Evolutionary conservation across 1,139 yeast species (phyloP).

Genomic region (Trichomonascaceae sp.): DNA sequence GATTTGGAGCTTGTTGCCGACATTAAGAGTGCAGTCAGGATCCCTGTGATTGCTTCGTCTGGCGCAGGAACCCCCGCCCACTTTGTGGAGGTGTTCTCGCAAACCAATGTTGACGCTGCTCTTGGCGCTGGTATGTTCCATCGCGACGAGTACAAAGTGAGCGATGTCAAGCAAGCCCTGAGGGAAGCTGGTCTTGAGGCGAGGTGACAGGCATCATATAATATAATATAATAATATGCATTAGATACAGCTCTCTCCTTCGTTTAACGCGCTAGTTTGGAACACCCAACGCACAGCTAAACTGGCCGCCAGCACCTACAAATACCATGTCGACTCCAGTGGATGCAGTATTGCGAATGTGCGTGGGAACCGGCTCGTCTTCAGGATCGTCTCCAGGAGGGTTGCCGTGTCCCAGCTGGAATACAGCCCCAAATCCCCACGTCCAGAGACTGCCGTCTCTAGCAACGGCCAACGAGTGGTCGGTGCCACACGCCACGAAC

Average conservation of each 20-base stretch:
- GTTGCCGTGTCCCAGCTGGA: slow-evolving; percentile 82
- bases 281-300: slow-evolving; percentile 73
- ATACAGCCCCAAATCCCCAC: slow-evolving; percentile 98
- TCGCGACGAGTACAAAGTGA: slow-evolving; percentile 80
- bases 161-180: slow-evolving; percentile 62
- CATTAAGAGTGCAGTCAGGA: slow-evolving; percentile 58
- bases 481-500: slow-evolving; percentile 72
- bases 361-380: slow-evolving; percentile 40
- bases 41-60: slow-evolving; percentile 93
- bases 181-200: slow-evolving; percentile 2
- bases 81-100: slow-evolving; percentile 70
- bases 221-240: too few species aligned
- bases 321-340: slow-evolving; percentile 53
- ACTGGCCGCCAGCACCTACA: slow-evolving; percentile 93
- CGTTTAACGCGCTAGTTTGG: too few species aligned
- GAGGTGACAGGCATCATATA: too few species aligned
- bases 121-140: slow-evolving; percentile 98
- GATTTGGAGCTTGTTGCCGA: slow-evolving; percentile 74
- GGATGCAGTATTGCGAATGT: slow-evolving; percentile 88
- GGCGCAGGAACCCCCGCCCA: slow-evolving; percentile 94
- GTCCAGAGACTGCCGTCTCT: slow-evolving; percentile 76
- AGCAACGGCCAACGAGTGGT: slow-evolving; percentile 71
- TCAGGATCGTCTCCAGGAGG: slow-evolving; percentile 68
- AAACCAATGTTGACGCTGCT: slow-evolving; percentile 87
- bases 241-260: slow-evolving; percentile 1